These are phyloP conservation scores for Lyophyllum atratum DNA, from an alignment of 768 basidiomycete species.

Conservation along the genomic window DNA sequence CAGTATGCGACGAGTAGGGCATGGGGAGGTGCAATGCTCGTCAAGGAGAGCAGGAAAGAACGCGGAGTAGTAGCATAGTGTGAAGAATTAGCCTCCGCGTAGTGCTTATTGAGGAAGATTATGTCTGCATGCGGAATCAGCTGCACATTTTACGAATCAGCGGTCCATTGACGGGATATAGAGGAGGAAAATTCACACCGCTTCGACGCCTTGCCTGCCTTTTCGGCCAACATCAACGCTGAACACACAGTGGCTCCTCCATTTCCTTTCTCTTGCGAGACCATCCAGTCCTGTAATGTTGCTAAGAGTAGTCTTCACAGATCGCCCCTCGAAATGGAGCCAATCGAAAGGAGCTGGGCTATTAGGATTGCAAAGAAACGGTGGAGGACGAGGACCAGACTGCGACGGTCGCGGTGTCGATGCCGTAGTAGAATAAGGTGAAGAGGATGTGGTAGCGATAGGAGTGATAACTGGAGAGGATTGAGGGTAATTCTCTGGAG, in stretches of 20 bases:
- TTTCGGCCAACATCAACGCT: constrained; percentile 78
- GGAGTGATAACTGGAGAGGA: constrained; percentile 30
- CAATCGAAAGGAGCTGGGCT: constrained; percentile 84
- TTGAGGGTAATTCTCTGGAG: constrained; percentile 72
- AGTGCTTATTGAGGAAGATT: constrained; percentile 75
- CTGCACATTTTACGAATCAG: constrained; percentile 36
- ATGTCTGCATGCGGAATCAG: constrained; percentile 83
- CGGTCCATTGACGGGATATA: constrained; percentile 2
- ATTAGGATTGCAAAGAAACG: constrained; percentile 43
- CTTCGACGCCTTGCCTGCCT: constrained; percentile 76
- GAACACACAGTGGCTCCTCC: constrained; percentile 81
- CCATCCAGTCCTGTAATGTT: constrained; percentile 83
- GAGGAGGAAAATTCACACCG: constrained; percentile 48
- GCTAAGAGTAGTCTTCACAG: constrained; percentile 74
- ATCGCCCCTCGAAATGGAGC: constrained; percentile 84
- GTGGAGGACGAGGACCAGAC: constrained; percentile 26
- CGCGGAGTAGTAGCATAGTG: constrained; percentile 68
- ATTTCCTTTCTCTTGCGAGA: constrained; percentile 79
- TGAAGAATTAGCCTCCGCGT: constrained; percentile 63
- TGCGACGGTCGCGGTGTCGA: constrained; percentile 36
- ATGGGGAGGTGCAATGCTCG: constrained; percentile 66
- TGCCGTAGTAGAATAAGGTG: constrained; percentile 33
- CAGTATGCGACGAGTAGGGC: constrained; percentile 83
- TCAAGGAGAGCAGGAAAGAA: constrained; percentile 74
- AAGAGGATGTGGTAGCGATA: constrained; percentile 30